Evolutionary conservation across 140 eudicot species (phyloP).

Genomic region (Stevia rebaudiana): DNA sequence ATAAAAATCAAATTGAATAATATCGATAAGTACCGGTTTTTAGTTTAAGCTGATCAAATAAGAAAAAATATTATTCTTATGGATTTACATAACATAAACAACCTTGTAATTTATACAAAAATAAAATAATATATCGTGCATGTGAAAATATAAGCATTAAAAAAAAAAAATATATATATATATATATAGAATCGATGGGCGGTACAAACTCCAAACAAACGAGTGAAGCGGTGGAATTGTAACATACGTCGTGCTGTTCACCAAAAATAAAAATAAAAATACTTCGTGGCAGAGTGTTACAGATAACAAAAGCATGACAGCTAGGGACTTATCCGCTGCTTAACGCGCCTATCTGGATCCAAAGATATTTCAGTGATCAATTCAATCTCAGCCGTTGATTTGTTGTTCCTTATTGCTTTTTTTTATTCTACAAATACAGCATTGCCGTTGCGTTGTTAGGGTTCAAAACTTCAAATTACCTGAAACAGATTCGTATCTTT

Average conservation of each 20-base stretch:
- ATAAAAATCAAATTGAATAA: too few relatives aligned
- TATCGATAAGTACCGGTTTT: too few relatives aligned
- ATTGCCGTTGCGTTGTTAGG: constrained; percentile 25
- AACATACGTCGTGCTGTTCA: too few relatives aligned
- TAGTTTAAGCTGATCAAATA: too few relatives aligned
- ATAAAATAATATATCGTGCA: too few relatives aligned
- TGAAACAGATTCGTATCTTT: constrained; percentile 27
- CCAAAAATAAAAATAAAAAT: neutral
- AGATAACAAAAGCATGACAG: neutral
- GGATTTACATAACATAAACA: too few relatives aligned
- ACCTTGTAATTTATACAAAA: too few relatives aligned
- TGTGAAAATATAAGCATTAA: too few relatives aligned
- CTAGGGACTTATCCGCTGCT: constrained; percentile 8
- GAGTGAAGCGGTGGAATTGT: neutral
- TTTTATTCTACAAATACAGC: neutral
- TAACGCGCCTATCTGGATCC: constrained; percentile 10
- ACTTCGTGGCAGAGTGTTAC: constrained; percentile 19
- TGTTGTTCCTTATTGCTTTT: neutral
- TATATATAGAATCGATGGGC: neutral
- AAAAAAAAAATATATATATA: too few relatives aligned
- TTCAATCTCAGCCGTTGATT: constrained; percentile 26
- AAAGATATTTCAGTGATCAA: constrained; percentile 21
- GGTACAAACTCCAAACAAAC: constrained; percentile 5
- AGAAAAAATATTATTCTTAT: too few relatives aligned
- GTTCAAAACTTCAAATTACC: constrained; percentile 28